Conservation (phyloP, 345 rosid species). For the Excoecaria agallocha region DNA sequence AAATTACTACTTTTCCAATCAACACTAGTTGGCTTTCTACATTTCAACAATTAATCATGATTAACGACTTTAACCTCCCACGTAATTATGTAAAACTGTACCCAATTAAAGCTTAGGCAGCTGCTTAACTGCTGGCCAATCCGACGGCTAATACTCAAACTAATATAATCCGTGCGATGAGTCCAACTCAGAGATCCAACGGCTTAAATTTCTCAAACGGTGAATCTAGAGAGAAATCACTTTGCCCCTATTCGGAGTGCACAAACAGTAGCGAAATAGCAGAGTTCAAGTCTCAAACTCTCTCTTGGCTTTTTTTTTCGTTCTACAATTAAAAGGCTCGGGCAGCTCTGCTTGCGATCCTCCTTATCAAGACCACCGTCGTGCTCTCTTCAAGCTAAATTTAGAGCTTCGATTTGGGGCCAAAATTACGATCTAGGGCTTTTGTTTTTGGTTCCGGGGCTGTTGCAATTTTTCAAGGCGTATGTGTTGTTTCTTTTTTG, state of each 20-base stretch:
- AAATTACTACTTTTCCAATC: neutral
- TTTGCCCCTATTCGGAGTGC: neutral
- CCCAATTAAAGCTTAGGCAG: neutral
- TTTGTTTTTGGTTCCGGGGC: neutral
- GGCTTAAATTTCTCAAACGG: conserved; percentile 7
- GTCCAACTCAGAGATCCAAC: neutral
- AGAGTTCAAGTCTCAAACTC: neutral
- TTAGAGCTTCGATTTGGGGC: neutral
- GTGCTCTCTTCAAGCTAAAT: neutral
- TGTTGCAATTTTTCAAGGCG: neutral
- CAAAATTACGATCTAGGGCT: conserved; percentile 2
- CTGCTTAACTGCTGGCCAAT: neutral
- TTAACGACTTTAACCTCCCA: too few species aligned
- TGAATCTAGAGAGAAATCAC: neutral
- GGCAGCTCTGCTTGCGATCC: conserved; percentile 1
- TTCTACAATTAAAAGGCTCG: neutral
- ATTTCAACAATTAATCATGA: neutral
- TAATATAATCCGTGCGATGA: conserved; percentile 11
- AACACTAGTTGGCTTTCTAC: neutral
- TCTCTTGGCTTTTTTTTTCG: neutral
- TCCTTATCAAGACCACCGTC: neutral
- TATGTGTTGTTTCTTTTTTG: neutral
- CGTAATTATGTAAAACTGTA: neutral
- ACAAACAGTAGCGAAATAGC: neutral
- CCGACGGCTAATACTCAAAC: neutral